These are phyloP conservation scores for Chlorella sorokiniana DNA, from an alignment of 139 green algal species.

Conservation along the genomic window DNA sequence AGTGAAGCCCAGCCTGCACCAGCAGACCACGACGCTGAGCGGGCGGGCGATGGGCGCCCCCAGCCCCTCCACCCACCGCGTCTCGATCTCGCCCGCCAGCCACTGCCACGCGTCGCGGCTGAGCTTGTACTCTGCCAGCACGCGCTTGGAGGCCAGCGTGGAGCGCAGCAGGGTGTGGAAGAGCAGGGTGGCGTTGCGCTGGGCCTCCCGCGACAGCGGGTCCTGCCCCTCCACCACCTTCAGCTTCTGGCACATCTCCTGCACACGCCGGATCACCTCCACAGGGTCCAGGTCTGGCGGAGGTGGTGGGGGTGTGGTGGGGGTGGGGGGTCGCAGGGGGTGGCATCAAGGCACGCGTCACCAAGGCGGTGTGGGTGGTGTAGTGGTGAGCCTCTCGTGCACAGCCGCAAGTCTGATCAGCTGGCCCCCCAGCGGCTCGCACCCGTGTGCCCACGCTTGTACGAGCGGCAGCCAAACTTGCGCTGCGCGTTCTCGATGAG, in stretches of 20 bases:
- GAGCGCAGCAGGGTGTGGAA: conserved; percentile 87
- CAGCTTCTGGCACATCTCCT: conserved; percentile 74
- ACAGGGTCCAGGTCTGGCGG: conserved; percentile 68
- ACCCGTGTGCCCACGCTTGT: conserved; percentile 46
- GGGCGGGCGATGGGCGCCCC: too few relatives aligned
- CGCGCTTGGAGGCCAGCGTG: conserved; percentile 89
- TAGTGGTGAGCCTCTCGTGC: background rate
- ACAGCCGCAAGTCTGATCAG: background rate
- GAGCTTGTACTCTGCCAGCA: conserved; percentile 86
- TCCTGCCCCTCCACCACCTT: conserved; percentile 86
- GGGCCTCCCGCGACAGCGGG: conserved; percentile 84
- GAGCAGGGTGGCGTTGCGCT: conserved; percentile 94
- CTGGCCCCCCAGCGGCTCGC: background rate
- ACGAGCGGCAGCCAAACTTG: conserved; percentile 54
- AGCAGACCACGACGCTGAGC: background rate
- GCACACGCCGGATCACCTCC: conserved; percentile 62
- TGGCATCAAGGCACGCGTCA: background rate
- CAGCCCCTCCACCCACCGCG: conserved; percentile 26
- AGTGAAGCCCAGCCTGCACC: background rate
- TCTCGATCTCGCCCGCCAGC: conserved; percentile 88
- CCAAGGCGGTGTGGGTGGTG: background rate
- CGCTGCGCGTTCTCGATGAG: conserved; percentile 96
- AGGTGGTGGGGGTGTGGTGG: too few relatives aligned
- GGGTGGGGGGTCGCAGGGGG: background rate
- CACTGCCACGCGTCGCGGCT: conserved; percentile 86